Evolutionary conservation across 306 rosid species (phyloP).

Genomic region (Medicago ruthenica): DNA sequence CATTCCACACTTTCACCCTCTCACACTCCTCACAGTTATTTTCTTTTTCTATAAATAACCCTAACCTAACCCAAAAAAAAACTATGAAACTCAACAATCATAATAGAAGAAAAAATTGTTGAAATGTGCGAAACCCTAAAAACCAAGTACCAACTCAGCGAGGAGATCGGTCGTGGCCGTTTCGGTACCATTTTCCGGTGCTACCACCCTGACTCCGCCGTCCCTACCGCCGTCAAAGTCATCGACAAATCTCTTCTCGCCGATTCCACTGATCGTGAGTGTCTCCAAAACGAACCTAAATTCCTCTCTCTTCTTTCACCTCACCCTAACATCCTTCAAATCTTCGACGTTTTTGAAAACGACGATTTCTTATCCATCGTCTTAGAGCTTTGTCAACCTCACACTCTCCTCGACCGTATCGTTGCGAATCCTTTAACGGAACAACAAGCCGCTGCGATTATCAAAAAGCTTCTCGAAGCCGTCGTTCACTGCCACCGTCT

Average conservation of each 20-base stretch:
- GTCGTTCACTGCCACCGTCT: slow-evolving; percentile 72
- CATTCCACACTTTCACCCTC: slow-evolving; percentile 6
- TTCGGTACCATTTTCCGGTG: slow-evolving; percentile 82
- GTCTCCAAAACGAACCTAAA: slow-evolving; percentile 82
- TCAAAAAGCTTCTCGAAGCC: slow-evolving; percentile 64
- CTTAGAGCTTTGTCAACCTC: slow-evolving; percentile 69
- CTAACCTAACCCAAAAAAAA: neutral
- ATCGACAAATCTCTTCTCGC: slow-evolving; percentile 62
- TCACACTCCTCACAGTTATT: neutral
- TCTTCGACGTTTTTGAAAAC: slow-evolving; percentile 62
- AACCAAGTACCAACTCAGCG: slow-evolving; percentile 63
- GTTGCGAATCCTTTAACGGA: slow-evolving; percentile 49
- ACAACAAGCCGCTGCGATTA: slow-evolving; percentile 50
- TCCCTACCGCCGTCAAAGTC: slow-evolving; percentile 69
- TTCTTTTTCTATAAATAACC: slow-evolving; percentile 4
- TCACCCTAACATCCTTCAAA: slow-evolving; percentile 74
- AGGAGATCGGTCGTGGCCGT: slow-evolving; percentile 86
- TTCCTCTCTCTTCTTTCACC: slow-evolving; percentile 71
- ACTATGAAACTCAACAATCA: neutral
- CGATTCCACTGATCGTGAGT: slow-evolving; percentile 71
- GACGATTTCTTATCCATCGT: slow-evolving; percentile 64
- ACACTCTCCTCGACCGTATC: slow-evolving; percentile 75
- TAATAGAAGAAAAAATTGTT: neutral
- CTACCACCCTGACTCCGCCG: slow-evolving; percentile 48
- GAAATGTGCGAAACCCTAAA: slow-evolving; percentile 65